phyloP scores from a whole-genome alignment of 495 filamentous ascomycete species.

The Xeromyces bisporus region DNA sequence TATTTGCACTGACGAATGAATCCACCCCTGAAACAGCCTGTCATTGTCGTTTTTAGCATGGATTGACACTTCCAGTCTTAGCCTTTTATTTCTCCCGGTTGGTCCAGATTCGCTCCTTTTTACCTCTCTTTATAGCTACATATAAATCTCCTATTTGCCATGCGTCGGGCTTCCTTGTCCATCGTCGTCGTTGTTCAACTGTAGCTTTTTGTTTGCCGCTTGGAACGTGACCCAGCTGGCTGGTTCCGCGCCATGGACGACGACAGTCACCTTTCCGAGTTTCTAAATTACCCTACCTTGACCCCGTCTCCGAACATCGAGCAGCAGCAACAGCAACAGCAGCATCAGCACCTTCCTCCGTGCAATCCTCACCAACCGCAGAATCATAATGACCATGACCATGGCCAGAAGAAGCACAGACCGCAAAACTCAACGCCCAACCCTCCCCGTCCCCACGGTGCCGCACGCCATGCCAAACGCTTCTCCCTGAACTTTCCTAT shows the following conservation, averaged over 20 bases:
- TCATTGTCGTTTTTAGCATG: too few relatives aligned
- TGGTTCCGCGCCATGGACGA: conserved; percentile 1
- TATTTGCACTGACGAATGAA: too few relatives aligned
- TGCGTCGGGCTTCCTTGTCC: too few relatives aligned
- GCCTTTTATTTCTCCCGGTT: too few relatives aligned
- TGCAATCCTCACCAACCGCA: not conserved
- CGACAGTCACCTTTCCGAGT: not conserved
- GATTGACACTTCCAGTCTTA: too few relatives aligned
- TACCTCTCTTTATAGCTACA: too few relatives aligned
- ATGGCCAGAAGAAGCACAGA: conserved; percentile 18
- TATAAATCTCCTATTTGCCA: too few relatives aligned
- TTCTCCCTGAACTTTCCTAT: conserved; percentile 72
- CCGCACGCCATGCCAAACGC: conserved; percentile 51
- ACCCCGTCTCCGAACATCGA: not conserved
- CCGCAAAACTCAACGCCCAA: conserved; percentile 26
- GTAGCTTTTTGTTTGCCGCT: not conserved
- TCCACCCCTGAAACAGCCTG: too few relatives aligned
- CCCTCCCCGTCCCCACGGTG: conserved; percentile 31
- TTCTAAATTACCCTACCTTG: not conserved
- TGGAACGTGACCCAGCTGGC: conserved; percentile 1
- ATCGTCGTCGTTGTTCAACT: too few relatives aligned
- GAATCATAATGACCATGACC: not conserved
- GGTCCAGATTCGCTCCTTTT: too few relatives aligned
- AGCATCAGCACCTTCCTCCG: not conserved
- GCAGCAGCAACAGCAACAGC: not conserved